These are phyloP conservation scores for Avena sativa DNA, from an alignment of 176 grass and related monocot species.

Conservation along the genomic window DNA sequence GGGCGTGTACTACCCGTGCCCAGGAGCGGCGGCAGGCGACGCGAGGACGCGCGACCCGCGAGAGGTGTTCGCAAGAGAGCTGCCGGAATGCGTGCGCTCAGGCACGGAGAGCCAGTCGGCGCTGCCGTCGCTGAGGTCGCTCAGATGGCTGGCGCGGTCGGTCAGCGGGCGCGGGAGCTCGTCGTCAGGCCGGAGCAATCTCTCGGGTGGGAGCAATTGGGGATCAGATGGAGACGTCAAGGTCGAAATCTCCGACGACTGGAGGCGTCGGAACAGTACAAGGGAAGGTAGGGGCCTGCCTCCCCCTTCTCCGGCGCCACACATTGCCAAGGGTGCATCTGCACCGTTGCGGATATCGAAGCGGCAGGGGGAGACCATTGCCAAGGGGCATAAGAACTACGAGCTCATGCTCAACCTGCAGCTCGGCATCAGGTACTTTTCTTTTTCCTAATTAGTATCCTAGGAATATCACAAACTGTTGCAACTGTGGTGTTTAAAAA, in stretches of 20 bases:
- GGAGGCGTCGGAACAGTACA: constrained; percentile 45
- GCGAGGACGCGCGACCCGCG: constrained; percentile 67
- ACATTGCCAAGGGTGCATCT: constrained; percentile 21
- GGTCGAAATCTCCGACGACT: constrained; percentile 51
- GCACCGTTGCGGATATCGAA: constrained; percentile 44
- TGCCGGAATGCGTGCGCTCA: constrained; percentile 61
- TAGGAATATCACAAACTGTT: neutral
- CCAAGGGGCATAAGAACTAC: constrained; percentile 93
- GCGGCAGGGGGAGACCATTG: constrained; percentile 78
- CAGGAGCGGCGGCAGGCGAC: constrained; percentile 35
- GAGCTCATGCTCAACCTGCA: constrained; percentile 99
- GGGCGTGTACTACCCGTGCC: constrained; percentile 83
- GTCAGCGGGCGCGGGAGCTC: constrained; percentile 46
- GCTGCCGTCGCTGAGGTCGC: constrained; percentile 64
- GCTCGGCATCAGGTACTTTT: constrained; percentile 84
- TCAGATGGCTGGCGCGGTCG: constrained; percentile 70
- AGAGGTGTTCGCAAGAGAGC: constrained; percentile 68
- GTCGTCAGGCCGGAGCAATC: constrained; percentile 37
- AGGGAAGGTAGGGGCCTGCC: constrained; percentile 51
- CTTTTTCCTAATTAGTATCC: neutral
- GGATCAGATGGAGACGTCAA: constrained; percentile 55
- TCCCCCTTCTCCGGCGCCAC: neutral
- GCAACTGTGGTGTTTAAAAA: neutral
- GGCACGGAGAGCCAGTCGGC: constrained; percentile 61
- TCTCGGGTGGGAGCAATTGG: constrained; percentile 51